Base-by-base conservation (phyloP, 1,284 basidiomycete species). In the Hortiboletus rubellus region DNA sequence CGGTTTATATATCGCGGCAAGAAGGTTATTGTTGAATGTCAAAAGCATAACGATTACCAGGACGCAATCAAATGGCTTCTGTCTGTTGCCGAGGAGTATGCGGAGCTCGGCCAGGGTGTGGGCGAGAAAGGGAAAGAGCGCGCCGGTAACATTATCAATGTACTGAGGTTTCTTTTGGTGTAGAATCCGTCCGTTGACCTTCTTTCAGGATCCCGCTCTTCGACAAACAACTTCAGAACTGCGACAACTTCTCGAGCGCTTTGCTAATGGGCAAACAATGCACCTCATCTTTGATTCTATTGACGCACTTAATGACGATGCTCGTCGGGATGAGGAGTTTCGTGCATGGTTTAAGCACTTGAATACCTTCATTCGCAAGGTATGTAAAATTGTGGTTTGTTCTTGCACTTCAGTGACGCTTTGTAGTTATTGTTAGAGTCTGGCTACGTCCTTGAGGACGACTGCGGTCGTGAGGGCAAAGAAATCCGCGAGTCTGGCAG, bases 31-130 rank as follows among this genome's bases (percentile, higher is more conserved):
- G 81, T 95, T 58, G 96, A 98, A 74, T 94, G 92, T 74, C 96
- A 98, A 77, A 86, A 89, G 70, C 93, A 96, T 76, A 82, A 87
- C 58, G 91, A 96, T 69, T 98, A 97, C 76, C 91, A 95, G 66
- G 86, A 85, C 54, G 86, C 89, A 38, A 83, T 95, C 62, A 76
- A 76, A 18, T 95, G 92, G 91, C 78, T 94, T 38, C 78, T 95
- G 46, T 76, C 79, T 50, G 80, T 82, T 57, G 69, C 91, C n/a
- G 84, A 87, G 68, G 85, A 90, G 68, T 98, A 96, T 76, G 83
- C 85, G 44, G 76, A 77, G 5, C 84, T 91, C 63, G 86, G 86
- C n/a, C 77, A 77, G 45, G 75, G 72, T 22, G 75, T 84, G 22
- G 75, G 78, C 27, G 70, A 74, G 22, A 72, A 75, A n/a, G 77